Evolutionary conservation across 768 basidiomycete genomes (phyloP), one percentile per base, ranked within the genome.

Genomic region (Mycena alexandri): DNA sequence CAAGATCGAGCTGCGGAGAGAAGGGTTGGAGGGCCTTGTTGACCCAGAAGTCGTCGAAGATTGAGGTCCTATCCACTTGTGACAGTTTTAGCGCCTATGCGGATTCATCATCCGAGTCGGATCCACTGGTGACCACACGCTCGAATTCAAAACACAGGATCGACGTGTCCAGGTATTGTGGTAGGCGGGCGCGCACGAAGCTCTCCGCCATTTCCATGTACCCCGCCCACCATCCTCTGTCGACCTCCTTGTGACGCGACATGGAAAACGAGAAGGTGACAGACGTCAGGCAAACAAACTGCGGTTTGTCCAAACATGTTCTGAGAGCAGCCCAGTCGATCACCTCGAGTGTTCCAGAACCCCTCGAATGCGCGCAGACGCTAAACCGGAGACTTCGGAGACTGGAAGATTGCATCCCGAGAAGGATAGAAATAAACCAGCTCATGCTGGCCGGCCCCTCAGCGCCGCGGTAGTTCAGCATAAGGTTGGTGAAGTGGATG

Each of bases 361-460:
- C 38, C 43, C 19, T 36, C 17, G 65, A 66, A 29, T 60, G 51
- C 29, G 42, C 51, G 14, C 58, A 60, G 22, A 60, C 21, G n/a
- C 52, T 60, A 9, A 66, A 55, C 9, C 25, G 50, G 42, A 66
- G 58, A 33, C 51, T 60, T 19, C 51, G 57, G 24, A 60, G 5
- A 47, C 34, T 46, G 17, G 57, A 21, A 2, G 34, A 54, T 47
- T 17, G 57, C 16, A 60, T 54, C 21, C 34, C 43, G 5, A 38
- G 58, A 12, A 66, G 65, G 33, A 66, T 43, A n/a, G 54, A 52
- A 19, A 66, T 55, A 44, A 66, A 60, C 65, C 65, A 66, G 11
- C 11, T 22, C 47, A 48, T 55, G 41, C 63, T 51, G 21, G 47
- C 53, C 43, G 29, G 63, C 21, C 54, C 55, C 21, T 46, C 56